phyloP scores from a whole-genome alignment of 176 grass and related monocot genomes.

The Zoysia pacifica region DNA sequence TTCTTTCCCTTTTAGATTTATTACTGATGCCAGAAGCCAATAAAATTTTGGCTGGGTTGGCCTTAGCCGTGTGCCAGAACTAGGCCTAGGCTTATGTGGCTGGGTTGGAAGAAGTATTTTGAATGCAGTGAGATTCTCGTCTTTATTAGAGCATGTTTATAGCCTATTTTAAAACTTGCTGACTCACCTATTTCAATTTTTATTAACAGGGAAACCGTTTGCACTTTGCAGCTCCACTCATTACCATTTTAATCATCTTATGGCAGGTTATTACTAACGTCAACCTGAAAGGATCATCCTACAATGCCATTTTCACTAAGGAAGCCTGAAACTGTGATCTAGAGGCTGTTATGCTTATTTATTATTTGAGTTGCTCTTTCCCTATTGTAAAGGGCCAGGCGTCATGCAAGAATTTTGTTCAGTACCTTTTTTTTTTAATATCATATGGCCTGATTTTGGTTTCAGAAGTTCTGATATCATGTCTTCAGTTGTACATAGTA shows the following conservation, averaged over 20 bases:
- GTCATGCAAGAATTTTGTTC: conserved; percentile 9
- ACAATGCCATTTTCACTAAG: conserved; percentile 23
- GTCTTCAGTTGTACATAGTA: not conserved
- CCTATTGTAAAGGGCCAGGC: not conserved
- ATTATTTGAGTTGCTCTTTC: conserved; percentile 1
- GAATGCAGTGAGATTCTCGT: not conserved
- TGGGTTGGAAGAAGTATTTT: not conserved
- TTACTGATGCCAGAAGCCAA: not conserved
- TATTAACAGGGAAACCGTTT: not conserved
- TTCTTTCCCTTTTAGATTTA: conserved; percentile 62
- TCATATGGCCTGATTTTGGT: not conserved
- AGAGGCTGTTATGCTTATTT: not conserved
- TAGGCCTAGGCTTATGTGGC: not conserved
- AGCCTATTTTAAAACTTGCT: not conserved
- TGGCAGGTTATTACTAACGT: conserved; percentile 22
- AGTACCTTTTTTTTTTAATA: not conserved
- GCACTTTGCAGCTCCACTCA: conserved; percentile 5
- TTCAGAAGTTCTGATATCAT: conserved; percentile 16
- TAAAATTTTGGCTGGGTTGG: not conserved
- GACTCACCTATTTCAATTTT: not conserved
- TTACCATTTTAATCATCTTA: conserved; percentile 23
- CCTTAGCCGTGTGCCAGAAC: not conserved
- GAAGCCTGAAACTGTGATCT: conserved; percentile 20
- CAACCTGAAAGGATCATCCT: conserved; percentile 38
- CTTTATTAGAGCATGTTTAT: not conserved